These are phyloP conservation scores for Metschnikowia baotianmanensis DNA, from an alignment of 805 yeast species.

Conservation along the genomic window DNA sequence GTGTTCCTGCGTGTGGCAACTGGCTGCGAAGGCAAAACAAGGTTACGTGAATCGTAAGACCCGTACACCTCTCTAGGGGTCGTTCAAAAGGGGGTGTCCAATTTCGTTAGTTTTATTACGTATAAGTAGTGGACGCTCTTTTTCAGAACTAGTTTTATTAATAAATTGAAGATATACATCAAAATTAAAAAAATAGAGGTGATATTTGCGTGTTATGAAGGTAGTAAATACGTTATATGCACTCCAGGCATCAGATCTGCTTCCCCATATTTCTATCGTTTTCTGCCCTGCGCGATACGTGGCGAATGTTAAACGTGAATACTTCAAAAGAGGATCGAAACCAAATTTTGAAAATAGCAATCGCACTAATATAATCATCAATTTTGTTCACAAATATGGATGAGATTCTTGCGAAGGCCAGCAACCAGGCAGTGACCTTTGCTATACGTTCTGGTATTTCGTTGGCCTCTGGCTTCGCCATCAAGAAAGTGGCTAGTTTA, in stretches of 20 bases:
- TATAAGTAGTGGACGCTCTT: no score
- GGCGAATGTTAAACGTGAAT: no score
- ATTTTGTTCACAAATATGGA: constrained; percentile 30
- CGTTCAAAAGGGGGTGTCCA: background rate
- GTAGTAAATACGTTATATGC: background rate
- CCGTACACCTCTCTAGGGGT: constrained; percentile 6
- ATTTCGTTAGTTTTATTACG: no score
- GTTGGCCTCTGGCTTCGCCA: constrained; percentile 69
- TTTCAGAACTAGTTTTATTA: no score
- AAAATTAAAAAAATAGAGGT: no score
- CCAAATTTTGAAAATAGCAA: no score
- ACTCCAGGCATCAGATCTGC: background rate
- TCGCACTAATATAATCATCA: background rate
- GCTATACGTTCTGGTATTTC: constrained; percentile 77
- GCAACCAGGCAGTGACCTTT: constrained; percentile 75
- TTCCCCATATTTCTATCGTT: background rate
- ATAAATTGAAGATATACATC: no score
- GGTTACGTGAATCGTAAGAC: background rate
- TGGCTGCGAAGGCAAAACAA: constrained; percentile 9
- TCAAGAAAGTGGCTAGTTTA: constrained; percentile 57
- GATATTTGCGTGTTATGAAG: no score
- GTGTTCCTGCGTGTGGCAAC: constrained; percentile 10
- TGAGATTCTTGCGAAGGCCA: constrained; percentile 52
- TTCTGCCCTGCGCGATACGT: no score
- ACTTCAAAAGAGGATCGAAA: no score